Evolutionary conservation across 1,139 yeast genomes (phyloP), one percentile per base, ranked within the genome.

Genomic region (Debaryomyces psychrophilus): DNA sequence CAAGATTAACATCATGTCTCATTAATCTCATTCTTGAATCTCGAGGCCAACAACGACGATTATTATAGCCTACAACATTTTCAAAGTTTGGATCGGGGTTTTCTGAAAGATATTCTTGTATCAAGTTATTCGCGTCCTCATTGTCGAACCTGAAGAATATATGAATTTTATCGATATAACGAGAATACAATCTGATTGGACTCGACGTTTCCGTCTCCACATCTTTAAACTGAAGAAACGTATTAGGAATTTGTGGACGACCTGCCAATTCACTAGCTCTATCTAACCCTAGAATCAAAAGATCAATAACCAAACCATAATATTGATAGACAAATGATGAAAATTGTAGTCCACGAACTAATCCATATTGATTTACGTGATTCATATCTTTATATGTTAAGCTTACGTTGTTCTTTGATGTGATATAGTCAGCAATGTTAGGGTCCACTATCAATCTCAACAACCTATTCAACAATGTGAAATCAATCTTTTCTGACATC

Each of bases 41-140:
- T 43, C 89, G 73, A 3, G 99, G 97, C 99, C 99, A 95, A 61
- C 98, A 90, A 44, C 83, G 83, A 55, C 87, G 89, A 56, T 90
- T 90, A 55, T 88, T 89, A 64, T 92, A 93, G 0, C 95, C 96
- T 20, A 87, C 82, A n/a, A 85, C 83, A 54, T 85, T 86, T 58
- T 88, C 95, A 64, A 87, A 87, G 58, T 88, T 88, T 0, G 97
- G 96, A 68, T 90, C 97, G 0, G 97, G 97, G 57, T 90, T 87
- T 54, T 90, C 96, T 0, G 86, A 74, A 31, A 90, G 66, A 58
- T 77, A 92, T 26, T 89, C 90, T 51, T 86, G 87, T 26, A 88
- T 80, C 40, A 95, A 70, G 12, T 83, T 96, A 40, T 80, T 81
- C 0, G 95, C 81, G 46, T 92, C 97, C 0, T 80, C 83, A 31